Conservation (phyloP, 106 monocot genomes). For the Phalaenopsis aphrodite region DNA sequence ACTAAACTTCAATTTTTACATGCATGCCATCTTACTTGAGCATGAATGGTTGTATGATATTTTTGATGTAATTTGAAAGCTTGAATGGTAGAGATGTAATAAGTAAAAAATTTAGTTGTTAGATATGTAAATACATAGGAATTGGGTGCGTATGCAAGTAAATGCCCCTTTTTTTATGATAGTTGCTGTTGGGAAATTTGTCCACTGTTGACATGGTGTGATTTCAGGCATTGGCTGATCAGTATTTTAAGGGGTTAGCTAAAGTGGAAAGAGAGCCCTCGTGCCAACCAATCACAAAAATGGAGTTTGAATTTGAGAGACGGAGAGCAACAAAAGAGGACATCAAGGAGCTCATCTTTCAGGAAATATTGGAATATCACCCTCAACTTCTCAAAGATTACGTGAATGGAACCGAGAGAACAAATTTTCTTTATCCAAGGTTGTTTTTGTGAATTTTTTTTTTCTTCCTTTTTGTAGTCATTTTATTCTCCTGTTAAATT, state of each 20-base stretch:
- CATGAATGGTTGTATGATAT: not conserved
- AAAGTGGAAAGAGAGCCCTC: slow-evolving; percentile 88
- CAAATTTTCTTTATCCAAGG: slow-evolving; percentile 86
- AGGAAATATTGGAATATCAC: slow-evolving; percentile 91
- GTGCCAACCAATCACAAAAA: slow-evolving; percentile 76
- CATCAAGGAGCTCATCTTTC: slow-evolving; percentile 74
- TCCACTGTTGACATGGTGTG: not conserved
- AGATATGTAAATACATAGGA: too few species aligned
- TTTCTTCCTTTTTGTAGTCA: not conserved
- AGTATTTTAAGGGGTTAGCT: slow-evolving; percentile 77
- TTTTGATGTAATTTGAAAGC: not conserved
- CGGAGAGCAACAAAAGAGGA: slow-evolving; percentile 78
- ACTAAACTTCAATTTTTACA: too few species aligned
- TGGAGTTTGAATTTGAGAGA: slow-evolving; percentile 95
- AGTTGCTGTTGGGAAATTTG: not conserved
- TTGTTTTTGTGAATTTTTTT: slow-evolving; percentile 9
- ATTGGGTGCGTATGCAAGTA: too few species aligned
- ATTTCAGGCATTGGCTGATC: slow-evolving; percentile 72
- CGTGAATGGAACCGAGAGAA: slow-evolving; percentile 50
- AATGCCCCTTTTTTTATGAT: too few species aligned
- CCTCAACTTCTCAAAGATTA: slow-evolving; percentile 88
- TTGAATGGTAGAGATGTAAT: too few species aligned
- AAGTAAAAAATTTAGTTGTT: too few species aligned
- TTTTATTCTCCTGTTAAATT: not conserved
- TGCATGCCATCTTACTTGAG: too few species aligned